Evolutionary conservation across 2,329 filamentous ascomycete genomes (phyloP), one percentile per base, ranked within the genome.

Genomic region (Botrytis medusae): DNA sequence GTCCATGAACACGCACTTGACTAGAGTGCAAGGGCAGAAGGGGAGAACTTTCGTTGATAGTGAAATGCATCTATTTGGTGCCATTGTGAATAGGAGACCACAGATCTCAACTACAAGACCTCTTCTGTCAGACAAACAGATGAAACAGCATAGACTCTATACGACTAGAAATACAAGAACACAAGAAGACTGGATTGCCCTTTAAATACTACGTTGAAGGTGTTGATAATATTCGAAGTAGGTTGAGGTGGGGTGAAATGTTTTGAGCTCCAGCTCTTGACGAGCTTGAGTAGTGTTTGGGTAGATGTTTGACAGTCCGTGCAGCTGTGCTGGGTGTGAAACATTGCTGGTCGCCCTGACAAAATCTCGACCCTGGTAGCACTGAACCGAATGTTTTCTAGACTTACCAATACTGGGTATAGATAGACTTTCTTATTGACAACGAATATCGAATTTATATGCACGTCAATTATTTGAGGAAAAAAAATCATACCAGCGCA

Each of bases 341-440:
- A 40, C 22, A 40, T 62, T 62, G 60, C 40, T 61, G 34, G 63
- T 67, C 63, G 44, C 32, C 63, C 63, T n/a, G 63, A 51, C 63
- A 63, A 67, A 51, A 67, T 37, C 12, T 62, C 34, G 34, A 51
- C 63, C 63, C 32, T 25, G 32, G 14, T 57, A 18, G 16, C 51
- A 18, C 18, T 57, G 51, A 57, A 57, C 40, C 63, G 63, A 65
- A 65, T 51, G 63, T 51, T 65, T 65, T 65, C 44, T 51, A 65
- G 63, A 65, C 29, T 20, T 40, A n/a, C 2, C 34, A 16, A 32
- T 59, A 32, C 59, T 16, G 18, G 22, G 22, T 25, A n/a, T 14
- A 16, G 22, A 63, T n/a, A 48, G 20, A 22, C n/a, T 57, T 57
- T 29, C 51, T 48, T 51, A 46, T 67, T 67, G 63, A 51, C 63